phyloP scores from a whole-genome alignment of 2,329 filamentous ascomycete genomes.

The Sporothrix schenckii region DNA sequence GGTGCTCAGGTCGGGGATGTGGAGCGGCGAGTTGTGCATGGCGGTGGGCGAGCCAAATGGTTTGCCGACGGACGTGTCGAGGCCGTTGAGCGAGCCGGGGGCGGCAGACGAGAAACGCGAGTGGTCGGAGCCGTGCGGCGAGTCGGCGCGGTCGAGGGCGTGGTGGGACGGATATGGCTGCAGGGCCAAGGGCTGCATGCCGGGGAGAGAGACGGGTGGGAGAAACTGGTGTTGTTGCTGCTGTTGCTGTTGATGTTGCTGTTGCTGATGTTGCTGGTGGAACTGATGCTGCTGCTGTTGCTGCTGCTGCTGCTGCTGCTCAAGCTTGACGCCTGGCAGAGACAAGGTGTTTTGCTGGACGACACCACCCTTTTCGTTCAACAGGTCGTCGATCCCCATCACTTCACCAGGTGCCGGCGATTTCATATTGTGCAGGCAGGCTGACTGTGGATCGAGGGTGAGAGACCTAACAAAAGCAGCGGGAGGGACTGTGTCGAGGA shows the following conservation, averaged over 20 bases:
- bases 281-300: slow-evolving; percentile 29
- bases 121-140: slow-evolving; percentile 63
- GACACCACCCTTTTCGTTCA: slow-evolving; percentile 54
- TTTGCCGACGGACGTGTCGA: slow-evolving; percentile 44
- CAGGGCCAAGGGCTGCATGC: slow-evolving; percentile 32
- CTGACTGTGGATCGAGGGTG: not conserved
- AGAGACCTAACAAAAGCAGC: not conserved
- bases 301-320: slow-evolving; percentile 30
- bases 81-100: slow-evolving; percentile 45
- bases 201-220: slow-evolving; percentile 35
- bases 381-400: slow-evolving; percentile 58
- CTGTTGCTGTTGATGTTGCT: slow-evolving; percentile 24
- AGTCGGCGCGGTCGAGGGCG: slow-evolving; percentile 58
- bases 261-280: slow-evolving; percentile 29
- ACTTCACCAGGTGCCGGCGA: slow-evolving; percentile 53
- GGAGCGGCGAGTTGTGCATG: slow-evolving; percentile 54
- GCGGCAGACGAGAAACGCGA: slow-evolving; percentile 58
- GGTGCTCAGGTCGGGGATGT: slow-evolving; percentile 50
- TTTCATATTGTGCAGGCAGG: slow-evolving; percentile 42
- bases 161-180: slow-evolving; percentile 37
- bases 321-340: slow-evolving; percentile 36
- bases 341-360: slow-evolving; percentile 42
- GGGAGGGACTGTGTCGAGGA: not conserved
- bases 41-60: slow-evolving; percentile 56
- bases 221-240: slow-evolving; percentile 32